A percentile compares a stretch with the other conserved stretches of the same genome.
These are phyloP conservation scores for Solanum chiquidenum DNA, from an alignment of 257 asterid genomes.

Conservation along the genomic window DNA sequence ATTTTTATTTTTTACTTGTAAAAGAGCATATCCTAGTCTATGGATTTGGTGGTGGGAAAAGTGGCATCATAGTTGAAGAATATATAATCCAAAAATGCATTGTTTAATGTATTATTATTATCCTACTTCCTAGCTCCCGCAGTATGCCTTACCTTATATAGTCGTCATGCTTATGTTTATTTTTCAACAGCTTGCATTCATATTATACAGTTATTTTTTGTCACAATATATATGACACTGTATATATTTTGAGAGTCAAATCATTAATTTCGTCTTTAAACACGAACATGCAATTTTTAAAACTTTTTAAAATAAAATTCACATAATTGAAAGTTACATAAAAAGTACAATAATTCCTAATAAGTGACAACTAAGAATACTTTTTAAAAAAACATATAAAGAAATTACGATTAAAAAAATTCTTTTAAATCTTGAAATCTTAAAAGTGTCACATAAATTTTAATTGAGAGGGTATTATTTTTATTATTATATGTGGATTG, in stretches of 20 bases:
- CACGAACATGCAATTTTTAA: background rate
- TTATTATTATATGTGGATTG: background rate
- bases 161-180: background rate
- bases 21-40: background rate
- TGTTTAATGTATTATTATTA: background rate
- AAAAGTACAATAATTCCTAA: background rate
- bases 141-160: background rate
- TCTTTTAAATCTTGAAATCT: background rate
- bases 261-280: background rate
- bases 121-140: background rate
- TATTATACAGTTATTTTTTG: background rate
- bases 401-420: background rate
- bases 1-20: background rate
- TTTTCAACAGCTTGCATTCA: background rate
- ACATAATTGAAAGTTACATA: background rate
- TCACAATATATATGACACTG: fast-evolving
- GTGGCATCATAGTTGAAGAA: background rate
- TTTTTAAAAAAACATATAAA: background rate
- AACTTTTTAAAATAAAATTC: background rate
- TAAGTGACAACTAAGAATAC: background rate
- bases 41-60: background rate
- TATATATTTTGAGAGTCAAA: fast-evolving
- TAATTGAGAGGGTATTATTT: background rate
- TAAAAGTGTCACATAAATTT: background rate
- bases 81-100: background rate